Percentiles rank a stretch among this genome's conserved stretches.
Evolutionary conservation across 2,329 filamentous ascomycete genomes (phyloP).

Genomic region (Coleophoma crateriformis): DNA sequence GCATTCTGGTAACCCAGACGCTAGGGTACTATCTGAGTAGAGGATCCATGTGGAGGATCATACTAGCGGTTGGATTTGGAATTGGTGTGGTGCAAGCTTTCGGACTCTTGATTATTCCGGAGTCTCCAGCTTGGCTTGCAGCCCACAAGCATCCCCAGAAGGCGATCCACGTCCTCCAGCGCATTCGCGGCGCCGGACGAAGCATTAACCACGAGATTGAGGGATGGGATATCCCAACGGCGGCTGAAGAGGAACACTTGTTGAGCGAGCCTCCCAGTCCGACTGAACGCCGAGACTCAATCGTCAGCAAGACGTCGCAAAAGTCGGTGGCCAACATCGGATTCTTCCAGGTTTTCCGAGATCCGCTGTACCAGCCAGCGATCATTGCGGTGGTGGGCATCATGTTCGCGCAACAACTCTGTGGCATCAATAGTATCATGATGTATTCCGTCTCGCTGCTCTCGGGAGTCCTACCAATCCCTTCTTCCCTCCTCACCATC

Average conservation of each 20-base stretch:
- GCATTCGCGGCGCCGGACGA: slow-evolving; percentile 63
- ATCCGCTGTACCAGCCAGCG: slow-evolving; percentile 64
- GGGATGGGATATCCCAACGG: slow-evolving; percentile 43
- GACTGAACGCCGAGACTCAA: background rate
- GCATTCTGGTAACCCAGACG: slow-evolving; percentile 77
- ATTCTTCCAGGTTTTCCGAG: slow-evolving; percentile 59
- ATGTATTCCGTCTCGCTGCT: slow-evolving; percentile 97
- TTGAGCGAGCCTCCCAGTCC: slow-evolving; percentile 17
- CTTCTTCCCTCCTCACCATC: slow-evolving; percentile 79
- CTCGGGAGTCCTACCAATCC: slow-evolving; percentile 72
- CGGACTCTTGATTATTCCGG: slow-evolving; percentile 71
- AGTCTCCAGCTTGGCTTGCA: slow-evolving; percentile 85
- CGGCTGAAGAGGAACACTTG: slow-evolving; percentile 20
- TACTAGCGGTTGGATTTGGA: slow-evolving; percentile 66
- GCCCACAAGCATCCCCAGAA: slow-evolving; percentile 52
- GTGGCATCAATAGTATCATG: slow-evolving; percentile 93
- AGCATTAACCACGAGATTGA: slow-evolving; percentile 71
- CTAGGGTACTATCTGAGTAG: slow-evolving; percentile 85
- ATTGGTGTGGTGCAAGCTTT: slow-evolving; percentile 63
- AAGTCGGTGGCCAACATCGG: slow-evolving; percentile 40
- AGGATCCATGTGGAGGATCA: slow-evolving; percentile 75
- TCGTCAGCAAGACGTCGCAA: slow-evolving; percentile 16
- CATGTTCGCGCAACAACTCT: slow-evolving; percentile 90
- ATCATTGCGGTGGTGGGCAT: slow-evolving; percentile 82
- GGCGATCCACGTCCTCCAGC: slow-evolving; percentile 65